A percentile compares a stretch with the other conserved stretches of the same genome.
Evolutionary conservation across 805 yeast genomes (phyloP).

Genomic region (Candida golubevii): DNA sequence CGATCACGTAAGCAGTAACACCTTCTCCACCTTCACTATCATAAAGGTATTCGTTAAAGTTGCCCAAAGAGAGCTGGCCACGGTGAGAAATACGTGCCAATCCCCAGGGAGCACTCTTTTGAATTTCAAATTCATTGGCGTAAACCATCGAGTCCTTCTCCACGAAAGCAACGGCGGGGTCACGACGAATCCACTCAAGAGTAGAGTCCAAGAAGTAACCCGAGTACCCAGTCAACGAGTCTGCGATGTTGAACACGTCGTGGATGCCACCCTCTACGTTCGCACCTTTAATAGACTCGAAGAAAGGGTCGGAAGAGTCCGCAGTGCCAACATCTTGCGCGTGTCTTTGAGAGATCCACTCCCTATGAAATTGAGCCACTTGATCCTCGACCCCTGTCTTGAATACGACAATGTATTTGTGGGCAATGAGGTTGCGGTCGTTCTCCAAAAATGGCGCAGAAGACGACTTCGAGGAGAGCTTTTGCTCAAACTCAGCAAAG

Average conservation of each 20-base stretch:
- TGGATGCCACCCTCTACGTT: slow-evolving; percentile 13
- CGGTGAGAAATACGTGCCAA: slow-evolving; percentile 86
- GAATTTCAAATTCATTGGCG: slow-evolving; percentile 59
- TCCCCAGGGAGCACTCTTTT: slow-evolving; percentile 93
- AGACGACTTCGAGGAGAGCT: slow-evolving; percentile 1
- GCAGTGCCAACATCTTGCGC: slow-evolving; percentile 34
- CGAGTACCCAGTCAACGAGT: slow-evolving; percentile 68
- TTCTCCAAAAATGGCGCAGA: slow-evolving; percentile 16
- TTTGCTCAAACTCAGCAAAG: slow-evolving; percentile 8
- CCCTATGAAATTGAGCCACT: slow-evolving; percentile 59
- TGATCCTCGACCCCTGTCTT: slow-evolving; percentile 57
- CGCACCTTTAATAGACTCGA: slow-evolving; percentile 10
- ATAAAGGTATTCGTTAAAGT: slow-evolving; percentile 44
- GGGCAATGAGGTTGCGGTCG: slow-evolving; percentile 46
- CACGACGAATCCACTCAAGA: slow-evolving; percentile 65
- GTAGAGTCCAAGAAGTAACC: slow-evolving; percentile 78
- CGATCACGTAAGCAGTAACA: slow-evolving; percentile 74
- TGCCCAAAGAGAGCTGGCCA: slow-evolving; percentile 59
- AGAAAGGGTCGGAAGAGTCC: slow-evolving; percentile 20
- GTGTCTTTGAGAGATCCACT: slow-evolving; percentile 53
- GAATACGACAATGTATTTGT: slow-evolving; percentile 82
- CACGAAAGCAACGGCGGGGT: slow-evolving; percentile 60
- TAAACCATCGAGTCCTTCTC: slow-evolving; percentile 66
- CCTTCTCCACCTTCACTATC: slow-evolving; percentile 43
- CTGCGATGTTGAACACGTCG: slow-evolving; percentile 52